These are phyloP conservation scores for Dovyalis caffra DNA, from an alignment of 345 rosid species.

Conservation along the genomic window DNA sequence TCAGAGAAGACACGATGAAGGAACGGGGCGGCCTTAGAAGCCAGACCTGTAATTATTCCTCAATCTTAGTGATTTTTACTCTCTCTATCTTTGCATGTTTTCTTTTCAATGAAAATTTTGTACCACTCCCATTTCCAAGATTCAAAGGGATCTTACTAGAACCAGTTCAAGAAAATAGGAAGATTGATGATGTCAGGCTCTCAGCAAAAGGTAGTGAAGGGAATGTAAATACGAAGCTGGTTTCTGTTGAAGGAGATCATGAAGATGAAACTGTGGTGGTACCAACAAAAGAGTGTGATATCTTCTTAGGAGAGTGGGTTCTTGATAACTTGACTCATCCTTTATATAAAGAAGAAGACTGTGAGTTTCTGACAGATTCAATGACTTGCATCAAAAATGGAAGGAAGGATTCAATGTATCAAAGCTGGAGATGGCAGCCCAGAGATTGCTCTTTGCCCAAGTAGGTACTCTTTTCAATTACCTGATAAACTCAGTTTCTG, in stretches of 20 bases:
- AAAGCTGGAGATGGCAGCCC: slow-evolving; percentile 23
- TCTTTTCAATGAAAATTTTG: background rate
- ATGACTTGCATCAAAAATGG: slow-evolving; percentile 25
- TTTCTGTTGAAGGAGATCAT: background rate
- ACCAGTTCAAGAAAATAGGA: slow-evolving; percentile 1
- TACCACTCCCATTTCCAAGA: slow-evolving; percentile 1
- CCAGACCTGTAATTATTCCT: background rate
- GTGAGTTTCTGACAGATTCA: slow-evolving; percentile 14
- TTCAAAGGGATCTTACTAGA: background rate
- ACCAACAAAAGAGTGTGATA: slow-evolving; percentile 18
- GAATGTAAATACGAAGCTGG: background rate
- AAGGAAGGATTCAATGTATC: slow-evolving; percentile 23
- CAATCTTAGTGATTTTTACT: background rate
- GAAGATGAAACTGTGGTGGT: background rate
- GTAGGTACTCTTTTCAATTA: background rate
- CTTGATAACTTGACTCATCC: slow-evolving; percentile 22
- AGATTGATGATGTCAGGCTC: background rate
- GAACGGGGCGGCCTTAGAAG: background rate
- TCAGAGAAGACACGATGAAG: background rate
- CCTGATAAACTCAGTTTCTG: background rate
- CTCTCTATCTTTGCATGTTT: slow-evolving; percentile 7
- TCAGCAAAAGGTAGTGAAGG: background rate
- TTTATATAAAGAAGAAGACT: slow-evolving; percentile 27
- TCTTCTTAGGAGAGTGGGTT: slow-evolving; percentile 32
- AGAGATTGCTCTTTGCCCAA: slow-evolving; percentile 14